Conservation (phyloP, 1,284 basidiomycete species). For the Puccinia horiana region DNA sequence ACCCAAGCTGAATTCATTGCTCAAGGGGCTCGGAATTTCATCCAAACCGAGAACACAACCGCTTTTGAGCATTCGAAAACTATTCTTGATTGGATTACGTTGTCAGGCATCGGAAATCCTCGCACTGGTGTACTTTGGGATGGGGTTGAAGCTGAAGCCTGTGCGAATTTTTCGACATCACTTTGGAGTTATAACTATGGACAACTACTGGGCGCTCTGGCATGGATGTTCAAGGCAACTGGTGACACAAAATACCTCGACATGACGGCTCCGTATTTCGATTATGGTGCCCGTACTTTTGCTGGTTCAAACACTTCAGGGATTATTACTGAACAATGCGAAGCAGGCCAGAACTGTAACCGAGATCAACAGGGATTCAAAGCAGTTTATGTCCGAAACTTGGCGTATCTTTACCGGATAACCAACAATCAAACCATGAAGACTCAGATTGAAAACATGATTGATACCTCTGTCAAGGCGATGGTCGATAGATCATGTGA, state of each 20-base stretch:
- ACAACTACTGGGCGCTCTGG: constrained; percentile 32
- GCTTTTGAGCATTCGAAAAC: constrained; percentile 24
- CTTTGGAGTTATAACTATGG: constrained; percentile 42
- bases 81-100: constrained; percentile 24
- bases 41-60: constrained; percentile 3
- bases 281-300: constrained; percentile 21
- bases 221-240: constrained; percentile 44
- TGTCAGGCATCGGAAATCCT: constrained; percentile 16
- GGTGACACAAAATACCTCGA: constrained; percentile 31
- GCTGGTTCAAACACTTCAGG: constrained; percentile 22
- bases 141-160: constrained; percentile 11
- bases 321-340: constrained; percentile 39
- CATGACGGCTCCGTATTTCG: constrained; percentile 27
- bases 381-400: constrained; percentile 38
- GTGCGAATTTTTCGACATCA: constrained; percentile 4
- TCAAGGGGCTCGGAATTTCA: constrained; percentile 41
- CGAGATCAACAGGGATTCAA: constrained; percentile 49
- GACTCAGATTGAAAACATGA: constrained; percentile 23
- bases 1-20: constrained; percentile 39
- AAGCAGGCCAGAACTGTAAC: constrained; percentile 31
- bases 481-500: constrained; percentile 43
- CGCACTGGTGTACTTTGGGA: constrained; percentile 18
- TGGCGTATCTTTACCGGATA: constrained; percentile 43
- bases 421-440: constrained; percentile 33
- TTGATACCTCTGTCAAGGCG: constrained; percentile 28